phyloP scores from a whole-genome alignment of 2,329 filamentous ascomycete species.

The Aspergillus ustus region DNA sequence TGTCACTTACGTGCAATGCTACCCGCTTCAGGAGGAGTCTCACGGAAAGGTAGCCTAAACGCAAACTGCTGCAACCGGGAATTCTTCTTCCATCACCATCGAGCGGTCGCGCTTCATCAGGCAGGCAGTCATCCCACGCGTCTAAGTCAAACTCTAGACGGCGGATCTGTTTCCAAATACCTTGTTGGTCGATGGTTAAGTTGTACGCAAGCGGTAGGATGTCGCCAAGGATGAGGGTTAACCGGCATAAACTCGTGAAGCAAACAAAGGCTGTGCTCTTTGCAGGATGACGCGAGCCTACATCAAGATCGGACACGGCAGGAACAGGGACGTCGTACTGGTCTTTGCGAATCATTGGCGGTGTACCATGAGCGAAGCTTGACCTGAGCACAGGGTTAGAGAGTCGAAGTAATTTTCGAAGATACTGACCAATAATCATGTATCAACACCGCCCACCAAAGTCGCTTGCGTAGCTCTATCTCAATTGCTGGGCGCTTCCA shows the following conservation, averaged over 20 bases:
- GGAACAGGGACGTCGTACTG: slow-evolving; percentile 55
- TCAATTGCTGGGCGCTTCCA: slow-evolving; percentile 57
- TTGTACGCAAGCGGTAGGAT: slow-evolving; percentile 34
- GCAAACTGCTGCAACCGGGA: slow-evolving; percentile 54
- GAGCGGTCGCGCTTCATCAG: slow-evolving; percentile 33
- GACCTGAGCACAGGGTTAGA: slow-evolving; percentile 39
- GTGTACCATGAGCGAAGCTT: slow-evolving; percentile 57
- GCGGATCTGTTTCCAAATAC: slow-evolving; percentile 24
- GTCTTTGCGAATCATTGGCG: slow-evolving; percentile 48
- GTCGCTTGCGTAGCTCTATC: slow-evolving; percentile 55
- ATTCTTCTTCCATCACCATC: slow-evolving; percentile 38
- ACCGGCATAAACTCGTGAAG: slow-evolving; percentile 36
- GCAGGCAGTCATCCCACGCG: slow-evolving; percentile 48
- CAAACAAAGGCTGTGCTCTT: slow-evolving; percentile 17
- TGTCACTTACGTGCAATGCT: slow-evolving; percentile 32
- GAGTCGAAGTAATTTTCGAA: background rate
- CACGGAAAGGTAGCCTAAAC: slow-evolving; percentile 53
- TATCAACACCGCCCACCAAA: slow-evolving; percentile 60
- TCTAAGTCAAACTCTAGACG: slow-evolving; percentile 45
- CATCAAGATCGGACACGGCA: slow-evolving; percentile 17
- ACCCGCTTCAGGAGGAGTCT: slow-evolving; percentile 50
- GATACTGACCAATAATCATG: slow-evolving; percentile 54
- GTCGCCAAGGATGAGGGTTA: slow-evolving; percentile 47
- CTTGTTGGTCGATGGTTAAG: slow-evolving; percentile 33
- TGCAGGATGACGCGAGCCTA: slow-evolving; percentile 14